These are phyloP conservation scores for Candida namnaoensis DNA, from an alignment of 805 yeast species.

Conservation along the genomic window DNA sequence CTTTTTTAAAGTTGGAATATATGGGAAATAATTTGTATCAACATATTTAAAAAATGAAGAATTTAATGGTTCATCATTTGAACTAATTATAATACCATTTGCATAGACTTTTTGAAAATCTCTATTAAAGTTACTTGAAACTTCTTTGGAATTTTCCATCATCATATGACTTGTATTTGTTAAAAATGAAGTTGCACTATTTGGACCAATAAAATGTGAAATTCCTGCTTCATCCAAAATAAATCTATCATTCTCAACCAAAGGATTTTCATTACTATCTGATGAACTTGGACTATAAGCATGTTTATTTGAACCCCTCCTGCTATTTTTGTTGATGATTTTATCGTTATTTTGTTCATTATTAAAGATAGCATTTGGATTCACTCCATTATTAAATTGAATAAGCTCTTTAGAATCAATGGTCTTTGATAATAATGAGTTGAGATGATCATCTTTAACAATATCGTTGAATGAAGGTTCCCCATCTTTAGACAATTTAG, in stretches of 20 bases:
- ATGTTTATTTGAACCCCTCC: neutral
- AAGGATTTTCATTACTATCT: neutral
- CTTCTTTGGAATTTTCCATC: neutral
- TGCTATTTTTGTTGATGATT: neutral
- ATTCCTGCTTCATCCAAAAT: neutral
- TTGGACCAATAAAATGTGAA: neutral
- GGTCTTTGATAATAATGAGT: too few relatives aligned
- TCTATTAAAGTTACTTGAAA: neutral
- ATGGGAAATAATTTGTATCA: neutral
- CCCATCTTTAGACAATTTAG: neutral
- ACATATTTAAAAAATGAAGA: neutral
- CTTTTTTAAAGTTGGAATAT: neutral
- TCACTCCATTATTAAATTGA: too few relatives aligned
- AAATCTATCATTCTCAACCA: neutral
- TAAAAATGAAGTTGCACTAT: neutral
- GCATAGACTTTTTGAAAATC: neutral
- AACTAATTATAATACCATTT: neutral
- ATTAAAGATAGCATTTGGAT: too few relatives aligned
- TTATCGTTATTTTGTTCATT: too few relatives aligned
- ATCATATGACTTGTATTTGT: neutral
- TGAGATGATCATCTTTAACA: too few relatives aligned
- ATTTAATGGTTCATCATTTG: neutral
- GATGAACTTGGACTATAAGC: neutral
- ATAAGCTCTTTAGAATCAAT: too few relatives aligned
- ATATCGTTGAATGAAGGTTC: too few relatives aligned